Base-by-base conservation (phyloP, 768 basidiomycete genomes). In the Mycena sanguinolenta region DNA sequence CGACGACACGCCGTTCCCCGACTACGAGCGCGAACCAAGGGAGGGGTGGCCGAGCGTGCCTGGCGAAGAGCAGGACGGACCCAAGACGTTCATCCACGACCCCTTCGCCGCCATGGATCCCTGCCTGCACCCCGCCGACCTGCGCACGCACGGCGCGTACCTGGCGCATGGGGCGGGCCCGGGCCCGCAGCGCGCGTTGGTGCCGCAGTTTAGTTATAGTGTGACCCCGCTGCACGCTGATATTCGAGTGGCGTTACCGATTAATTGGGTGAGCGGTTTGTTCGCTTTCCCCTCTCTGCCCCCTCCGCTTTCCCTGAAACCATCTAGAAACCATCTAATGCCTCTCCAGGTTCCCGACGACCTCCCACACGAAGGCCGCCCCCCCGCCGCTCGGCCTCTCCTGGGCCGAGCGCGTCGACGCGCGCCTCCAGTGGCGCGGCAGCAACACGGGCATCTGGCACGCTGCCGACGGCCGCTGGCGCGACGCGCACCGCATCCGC, bases 361-460 rank as follows among this genome's bases (percentile, higher is more conserved):
- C 13, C 60, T 74, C 3, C 78, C 81, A 6, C 72, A 39, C 27
- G 71, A 72, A 16, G 71, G 67, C 5, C 62, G 63, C 7, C 42
- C 63, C n/a, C 16, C 71, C 71, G 46, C 67, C 71, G 52, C 38
- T 62, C 1, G 80, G 27, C 69, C 72, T 8, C 82, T 88, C 69
- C 87, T 95, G 92, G 90, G 85, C 87, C 1, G 81, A 85, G 60
- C 92, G 90, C 79, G 66, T 75, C 2, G 86, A 91, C 72, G 86
- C 88, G 64, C 75, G 86, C 34, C 65, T 94, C 54, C 83, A 88
- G 61, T 95, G 93, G 93, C 81, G 93, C 27, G 93, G 93, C 4
- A 87, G 87, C 32, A 93, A 89, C 30, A 94, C 92, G 5, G 92
- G 93, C 28, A 91, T 89, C 2, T 83, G 79, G 77, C 86, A 86